These are phyloP conservation scores for Geranomyces michiganensis DNA, from an alignment of 192 early-diverging fungal species.

Conservation along the genomic window DNA sequence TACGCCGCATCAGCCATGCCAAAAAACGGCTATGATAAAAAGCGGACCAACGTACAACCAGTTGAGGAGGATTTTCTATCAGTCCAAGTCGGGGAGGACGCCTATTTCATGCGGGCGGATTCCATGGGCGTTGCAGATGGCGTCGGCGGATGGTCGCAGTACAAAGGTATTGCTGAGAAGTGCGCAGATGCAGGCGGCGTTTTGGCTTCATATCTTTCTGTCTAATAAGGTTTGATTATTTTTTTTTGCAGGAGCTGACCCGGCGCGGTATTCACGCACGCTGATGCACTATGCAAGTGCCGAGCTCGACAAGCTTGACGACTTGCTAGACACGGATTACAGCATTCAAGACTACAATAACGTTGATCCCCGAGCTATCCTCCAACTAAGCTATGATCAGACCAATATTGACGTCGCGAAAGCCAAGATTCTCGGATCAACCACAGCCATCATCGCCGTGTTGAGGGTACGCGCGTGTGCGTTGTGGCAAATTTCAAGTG, in stretches of 20 bases:
- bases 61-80: slow-evolving; percentile 28
- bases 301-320: slow-evolving; percentile 85
- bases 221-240: too few relatives aligned
- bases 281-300: slow-evolving; percentile 90
- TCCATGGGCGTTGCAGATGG: slow-evolving; percentile 93
- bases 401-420: slow-evolving; percentile 71
- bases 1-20: slow-evolving; percentile 65
- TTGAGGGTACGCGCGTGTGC: slow-evolving; percentile 53
- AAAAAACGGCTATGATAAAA: slow-evolving; percentile 32
- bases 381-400: slow-evolving; percentile 78
- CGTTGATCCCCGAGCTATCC: slow-evolving; percentile 79
- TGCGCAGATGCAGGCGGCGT: neutral
- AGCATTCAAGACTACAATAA: slow-evolving; percentile 73
- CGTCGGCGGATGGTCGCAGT: slow-evolving; percentile 91
- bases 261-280: slow-evolving; percentile 87
- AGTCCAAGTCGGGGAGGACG: slow-evolving; percentile 86
- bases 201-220: neutral
- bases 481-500: neutral
- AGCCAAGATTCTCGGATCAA: slow-evolving; percentile 83
- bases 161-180: slow-evolving; percentile 42
- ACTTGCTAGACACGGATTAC: slow-evolving; percentile 73
- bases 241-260: slow-evolving; percentile 70
- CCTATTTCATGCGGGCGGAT: slow-evolving; percentile 86
- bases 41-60: neutral
- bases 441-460: slow-evolving; percentile 86